Percentiles rank a stretch among this genome's conserved stretches.
Evolutionary conservation across 1,284 basidiomycete genomes (phyloP).

Genomic region (Puccinia polysora): DNA sequence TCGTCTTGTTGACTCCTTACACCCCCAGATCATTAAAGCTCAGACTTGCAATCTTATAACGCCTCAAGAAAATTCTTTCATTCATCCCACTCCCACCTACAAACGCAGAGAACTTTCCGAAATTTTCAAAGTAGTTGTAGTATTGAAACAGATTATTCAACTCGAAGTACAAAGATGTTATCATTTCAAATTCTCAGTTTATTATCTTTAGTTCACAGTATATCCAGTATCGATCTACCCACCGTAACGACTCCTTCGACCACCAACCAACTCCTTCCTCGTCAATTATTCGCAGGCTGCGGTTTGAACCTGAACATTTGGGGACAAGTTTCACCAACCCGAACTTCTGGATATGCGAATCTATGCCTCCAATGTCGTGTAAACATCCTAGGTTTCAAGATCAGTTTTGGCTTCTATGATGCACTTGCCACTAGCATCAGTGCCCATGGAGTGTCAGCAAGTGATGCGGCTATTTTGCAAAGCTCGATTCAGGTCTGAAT

Average conservation of each 20-base stretch:
- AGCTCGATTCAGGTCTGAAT: background rate
- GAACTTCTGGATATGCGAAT: conserved; percentile 29
- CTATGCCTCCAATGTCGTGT: conserved; percentile 26
- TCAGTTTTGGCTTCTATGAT: conserved; percentile 5
- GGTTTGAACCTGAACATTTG: conserved; percentile 7
- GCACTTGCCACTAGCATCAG: conserved; percentile 7
- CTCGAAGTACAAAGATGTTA: conserved; percentile 5
- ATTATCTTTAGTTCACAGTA: background rate
- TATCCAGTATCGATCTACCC: background rate
- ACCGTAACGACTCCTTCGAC: background rate
- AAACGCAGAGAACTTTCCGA: too few species aligned
- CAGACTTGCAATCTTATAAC: too few species aligned
- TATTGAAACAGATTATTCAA: too few species aligned
- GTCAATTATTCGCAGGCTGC: background rate
- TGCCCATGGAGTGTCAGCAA: conserved; percentile 7
- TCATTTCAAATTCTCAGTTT: background rate
- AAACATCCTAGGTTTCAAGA: conserved; percentile 14
- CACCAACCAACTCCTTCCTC: background rate
- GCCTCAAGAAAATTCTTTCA: too few species aligned
- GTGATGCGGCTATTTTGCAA: background rate
- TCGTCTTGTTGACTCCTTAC: too few species aligned
- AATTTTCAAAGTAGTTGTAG: too few species aligned
- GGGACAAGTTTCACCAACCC: conserved; percentile 4
- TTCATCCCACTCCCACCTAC: too few species aligned
- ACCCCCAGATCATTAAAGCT: too few species aligned